Percentiles rank a stretch among this genome's conserved stretches.
Evolutionary conservation across 2,329 filamentous ascomycete genomes (phyloP).

Genomic region (Aquanectria penicillioides): DNA sequence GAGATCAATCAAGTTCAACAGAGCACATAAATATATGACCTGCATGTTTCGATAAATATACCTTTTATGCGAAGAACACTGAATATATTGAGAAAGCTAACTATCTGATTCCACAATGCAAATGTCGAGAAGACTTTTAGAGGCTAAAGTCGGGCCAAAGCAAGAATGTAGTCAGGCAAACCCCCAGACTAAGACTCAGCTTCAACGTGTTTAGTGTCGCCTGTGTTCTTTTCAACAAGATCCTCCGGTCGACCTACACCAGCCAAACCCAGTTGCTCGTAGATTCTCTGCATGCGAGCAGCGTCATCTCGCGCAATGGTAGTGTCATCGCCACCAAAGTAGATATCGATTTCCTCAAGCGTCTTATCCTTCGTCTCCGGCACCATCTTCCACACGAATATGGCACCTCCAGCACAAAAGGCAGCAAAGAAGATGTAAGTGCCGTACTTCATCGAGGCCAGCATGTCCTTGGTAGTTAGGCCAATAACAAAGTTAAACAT

Average conservation of each 20-base stretch:
- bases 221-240: background rate
- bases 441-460: background rate
- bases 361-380: slow-evolving; percentile 3
- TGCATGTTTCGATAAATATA: no score
- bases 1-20: no score
- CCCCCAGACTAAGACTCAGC: no score
- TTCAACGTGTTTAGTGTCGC: background rate
- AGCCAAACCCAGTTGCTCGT: background rate
- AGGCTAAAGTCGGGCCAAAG: no score
- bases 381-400: slow-evolving; percentile 1
- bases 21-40: no score
- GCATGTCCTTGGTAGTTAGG: background rate
- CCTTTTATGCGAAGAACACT: no score
- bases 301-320: slow-evolving; percentile 1
- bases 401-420: background rate
- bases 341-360: background rate
- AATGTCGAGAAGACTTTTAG: no score
- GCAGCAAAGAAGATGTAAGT: slow-evolving; percentile 3
- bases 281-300: background rate
- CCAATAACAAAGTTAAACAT: slow-evolving; percentile 9
- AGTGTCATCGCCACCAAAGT: background rate
- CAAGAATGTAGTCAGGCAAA: no score
- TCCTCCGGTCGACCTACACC: background rate
- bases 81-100: no score
- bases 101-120: no score